phyloP scores from a whole-genome alignment of 164 flowering plant genomes.

The Nelumbo lutea region DNA sequence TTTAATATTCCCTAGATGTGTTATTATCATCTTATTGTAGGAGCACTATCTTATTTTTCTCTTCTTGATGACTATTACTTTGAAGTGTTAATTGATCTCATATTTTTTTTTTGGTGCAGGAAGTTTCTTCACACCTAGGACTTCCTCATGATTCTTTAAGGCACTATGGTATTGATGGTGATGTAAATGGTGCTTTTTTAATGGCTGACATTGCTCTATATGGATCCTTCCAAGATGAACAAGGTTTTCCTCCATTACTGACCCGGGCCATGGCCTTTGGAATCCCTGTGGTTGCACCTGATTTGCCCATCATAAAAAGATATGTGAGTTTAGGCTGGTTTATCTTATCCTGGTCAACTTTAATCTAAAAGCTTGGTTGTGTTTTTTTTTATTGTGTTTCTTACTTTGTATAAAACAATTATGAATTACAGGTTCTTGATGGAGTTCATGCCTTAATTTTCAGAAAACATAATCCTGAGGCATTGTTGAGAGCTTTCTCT shows the following conservation, averaged over 20 bases:
- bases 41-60: no score
- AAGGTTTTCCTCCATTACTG: conserved; percentile 82
- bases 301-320: conserved; percentile 61
- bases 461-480: conserved; percentile 51
- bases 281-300: conserved; percentile 75
- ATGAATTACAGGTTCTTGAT: conserved; percentile 60
- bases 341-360: neutral
- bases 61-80: no score
- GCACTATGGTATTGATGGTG: conserved; percentile 68
- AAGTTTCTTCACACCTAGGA: conserved; percentile 61
- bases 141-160: conserved; percentile 57
- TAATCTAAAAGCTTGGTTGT: neutral
- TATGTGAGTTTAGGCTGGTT: conserved; percentile 48
- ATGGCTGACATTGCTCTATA: conserved; percentile 89
- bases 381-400: neutral
- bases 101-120: conserved; percentile 46
- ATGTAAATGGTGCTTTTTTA: conserved; percentile 57
- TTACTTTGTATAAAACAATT: conserved; percentile 1
- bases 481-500: conserved; percentile 64
- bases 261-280: conserved; percentile 85
- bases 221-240: conserved; percentile 81
- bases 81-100: conserved; percentile 1
- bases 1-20: no score
- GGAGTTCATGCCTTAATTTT: conserved; percentile 70
- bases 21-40: no score